These are phyloP conservation scores for Pseudogymnoascus sp. DNA, from an alignment of 2,329 filamentous ascomycete genomes.

Conservation along the genomic window DNA sequence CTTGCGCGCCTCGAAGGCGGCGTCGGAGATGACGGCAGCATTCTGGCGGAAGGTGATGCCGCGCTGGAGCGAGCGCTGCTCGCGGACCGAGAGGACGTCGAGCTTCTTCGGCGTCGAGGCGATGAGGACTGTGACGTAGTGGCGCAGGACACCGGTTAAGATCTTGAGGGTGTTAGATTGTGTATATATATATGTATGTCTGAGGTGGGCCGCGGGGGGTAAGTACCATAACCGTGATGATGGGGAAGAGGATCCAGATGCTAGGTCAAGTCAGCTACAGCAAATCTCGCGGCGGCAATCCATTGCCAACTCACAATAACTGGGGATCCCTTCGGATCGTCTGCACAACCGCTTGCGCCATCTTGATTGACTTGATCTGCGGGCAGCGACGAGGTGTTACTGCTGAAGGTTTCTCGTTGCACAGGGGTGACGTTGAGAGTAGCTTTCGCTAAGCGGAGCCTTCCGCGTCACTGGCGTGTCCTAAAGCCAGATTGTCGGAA, in stretches of 20 bases:
- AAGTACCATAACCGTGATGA: conserved; percentile 87
- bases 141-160: conserved; percentile 86
- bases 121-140: conserved; percentile 92
- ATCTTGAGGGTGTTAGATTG: conserved; percentile 43
- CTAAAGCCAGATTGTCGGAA: not conserved
- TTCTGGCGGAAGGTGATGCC: conserved; percentile 80
- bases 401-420: conserved; percentile 16
- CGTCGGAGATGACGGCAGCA: conserved; percentile 66
- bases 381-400: not conserved
- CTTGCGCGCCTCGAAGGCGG: conserved; percentile 72
- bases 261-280: conserved; percentile 39
- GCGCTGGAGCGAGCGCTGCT: conserved; percentile 76
- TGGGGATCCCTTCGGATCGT: conserved; percentile 98
- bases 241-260: conserved; percentile 98
- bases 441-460: not conserved
- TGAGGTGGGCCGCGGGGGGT: not conserved
- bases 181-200: not conserved
- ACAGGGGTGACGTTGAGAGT: not conserved
- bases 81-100: conserved; percentile 66
- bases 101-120: conserved; percentile 75
- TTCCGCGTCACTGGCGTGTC: conserved; percentile 1
- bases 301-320: conserved; percentile 64
- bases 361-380: conserved; percentile 33
- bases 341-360: conserved; percentile 82
- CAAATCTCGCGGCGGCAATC: conserved; percentile 15